A percentile compares a stretch with the other conserved stretches of the same genome.
phyloP scores from a whole-genome alignment of 345 rosid species.

The Conringia planisiliqua region DNA sequence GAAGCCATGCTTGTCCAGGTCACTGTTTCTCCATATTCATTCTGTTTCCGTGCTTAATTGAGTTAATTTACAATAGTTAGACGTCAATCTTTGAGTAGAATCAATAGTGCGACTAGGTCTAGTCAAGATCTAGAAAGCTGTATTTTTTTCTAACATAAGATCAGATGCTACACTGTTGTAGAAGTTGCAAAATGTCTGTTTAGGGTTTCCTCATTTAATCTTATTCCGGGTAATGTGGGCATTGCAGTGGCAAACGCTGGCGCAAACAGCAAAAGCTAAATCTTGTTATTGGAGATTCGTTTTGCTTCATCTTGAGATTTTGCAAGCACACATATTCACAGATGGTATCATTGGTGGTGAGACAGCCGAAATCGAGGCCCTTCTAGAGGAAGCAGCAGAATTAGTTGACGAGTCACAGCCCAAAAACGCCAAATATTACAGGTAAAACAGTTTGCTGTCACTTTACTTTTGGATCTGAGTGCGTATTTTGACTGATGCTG shows the following conservation, averaged over 20 bases:
- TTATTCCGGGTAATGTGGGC: background rate
- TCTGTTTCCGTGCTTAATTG: slow-evolving; percentile 5
- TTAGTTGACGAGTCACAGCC: slow-evolving; percentile 78
- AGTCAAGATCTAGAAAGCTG: background rate
- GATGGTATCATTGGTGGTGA: slow-evolving; percentile 47
- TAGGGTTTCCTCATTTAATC: slow-evolving; percentile 14
- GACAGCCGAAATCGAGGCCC: slow-evolving; percentile 77
- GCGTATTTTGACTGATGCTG: background rate
- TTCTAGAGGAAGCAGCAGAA: slow-evolving; percentile 95
- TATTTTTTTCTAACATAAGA: background rate
- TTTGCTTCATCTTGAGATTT: slow-evolving; percentile 64
- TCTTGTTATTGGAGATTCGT: slow-evolving; percentile 94
- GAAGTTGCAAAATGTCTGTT: background rate
- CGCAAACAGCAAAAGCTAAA: slow-evolving; percentile 63
- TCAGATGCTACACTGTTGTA: background rate
- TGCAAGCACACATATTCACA: slow-evolving; percentile 60
- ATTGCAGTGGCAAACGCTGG: slow-evolving; percentile 84
- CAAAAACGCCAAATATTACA: slow-evolving; percentile 76
- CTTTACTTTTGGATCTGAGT: background rate
- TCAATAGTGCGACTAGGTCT: background rate
- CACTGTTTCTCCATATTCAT: slow-evolving; percentile 2
- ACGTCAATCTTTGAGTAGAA: background rate
- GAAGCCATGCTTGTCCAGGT: slow-evolving; percentile 95
- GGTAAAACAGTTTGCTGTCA: slow-evolving; percentile 39
- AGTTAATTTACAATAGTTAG: background rate